Evolutionary conservation across 2,329 filamentous ascomycete genomes (phyloP).

Genomic region (Fusarium incarnatum): DNA sequence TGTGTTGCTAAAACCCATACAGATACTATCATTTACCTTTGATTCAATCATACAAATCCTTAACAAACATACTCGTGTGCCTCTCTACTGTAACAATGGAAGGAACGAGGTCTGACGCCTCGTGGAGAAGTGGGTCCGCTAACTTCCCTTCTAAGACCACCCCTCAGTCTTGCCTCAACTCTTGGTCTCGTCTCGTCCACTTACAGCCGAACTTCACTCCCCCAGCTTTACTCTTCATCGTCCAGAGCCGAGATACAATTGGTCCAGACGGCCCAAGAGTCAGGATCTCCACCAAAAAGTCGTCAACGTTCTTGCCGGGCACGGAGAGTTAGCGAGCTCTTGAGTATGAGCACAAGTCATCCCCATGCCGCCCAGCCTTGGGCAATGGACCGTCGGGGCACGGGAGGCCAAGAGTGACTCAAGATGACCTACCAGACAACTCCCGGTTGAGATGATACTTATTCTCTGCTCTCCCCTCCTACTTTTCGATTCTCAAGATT

Average conservation of each 20-base stretch:
- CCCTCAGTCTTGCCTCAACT: neutral
- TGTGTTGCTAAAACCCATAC: neutral
- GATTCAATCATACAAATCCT: neutral
- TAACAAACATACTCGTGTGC: constrained; percentile 4
- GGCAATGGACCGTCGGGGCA: constrained; percentile 34
- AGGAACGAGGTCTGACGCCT: constrained; percentile 6
- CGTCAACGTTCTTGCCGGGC: constrained; percentile 13
- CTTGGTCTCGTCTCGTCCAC: constrained; percentile 6
- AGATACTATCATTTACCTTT: neutral
- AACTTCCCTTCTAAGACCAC: constrained; percentile 10
- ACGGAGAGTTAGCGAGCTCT: constrained; percentile 28
- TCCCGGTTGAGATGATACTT: constrained; percentile 43
- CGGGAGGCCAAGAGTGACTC: constrained; percentile 38
- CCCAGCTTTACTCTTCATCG: constrained; percentile 30
- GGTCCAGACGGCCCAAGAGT: constrained; percentile 15
- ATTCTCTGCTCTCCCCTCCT: constrained; percentile 37
- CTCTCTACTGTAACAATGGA: constrained; percentile 1
- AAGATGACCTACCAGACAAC: constrained; percentile 11
- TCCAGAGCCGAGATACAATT: neutral
- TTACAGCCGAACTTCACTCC: constrained; percentile 30
- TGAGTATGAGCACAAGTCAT: constrained; percentile 3
- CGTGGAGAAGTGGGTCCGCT: constrained; percentile 30
- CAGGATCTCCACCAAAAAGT: constrained; percentile 6
- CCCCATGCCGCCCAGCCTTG: constrained; percentile 24
- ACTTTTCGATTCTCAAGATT: neutral